phyloP scores from a whole-genome alignment of 2,329 filamentous ascomycete genomes.

The Fusarium incarnatum region DNA sequence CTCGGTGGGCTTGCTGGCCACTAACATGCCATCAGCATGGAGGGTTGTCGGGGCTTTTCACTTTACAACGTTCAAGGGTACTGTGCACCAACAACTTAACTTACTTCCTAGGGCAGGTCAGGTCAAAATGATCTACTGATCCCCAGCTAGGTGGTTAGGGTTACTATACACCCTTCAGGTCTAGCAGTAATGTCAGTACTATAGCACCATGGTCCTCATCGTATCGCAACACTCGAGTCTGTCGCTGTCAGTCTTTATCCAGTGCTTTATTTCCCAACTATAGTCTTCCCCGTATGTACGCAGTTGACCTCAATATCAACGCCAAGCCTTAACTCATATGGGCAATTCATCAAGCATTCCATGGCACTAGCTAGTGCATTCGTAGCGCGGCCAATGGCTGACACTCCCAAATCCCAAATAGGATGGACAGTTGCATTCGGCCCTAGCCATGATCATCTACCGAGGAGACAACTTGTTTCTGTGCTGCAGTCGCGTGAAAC shows the following conservation, averaged over 20 bases:
- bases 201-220: neutral
- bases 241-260: neutral
- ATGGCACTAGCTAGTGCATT: constrained; percentile 8
- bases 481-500: constrained; percentile 11
- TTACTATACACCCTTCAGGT: neutral
- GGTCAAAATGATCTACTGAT: neutral
- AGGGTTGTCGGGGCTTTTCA: neutral
- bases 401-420: neutral
- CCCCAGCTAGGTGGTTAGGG: neutral
- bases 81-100: neutral
- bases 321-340: constrained; percentile 20
- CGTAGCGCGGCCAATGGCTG: constrained; percentile 19
- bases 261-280: neutral
- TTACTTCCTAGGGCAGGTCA: neutral
- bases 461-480: constrained; percentile 6
- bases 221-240: neutral
- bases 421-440: constrained; percentile 7
- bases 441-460: constrained; percentile 11
- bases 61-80: neutral
- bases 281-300: neutral
- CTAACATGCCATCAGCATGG: neutral
- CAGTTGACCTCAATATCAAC: neutral
- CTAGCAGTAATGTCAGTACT: neutral
- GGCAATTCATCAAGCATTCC: constrained; percentile 22
- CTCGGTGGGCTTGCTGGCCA: neutral